Evolutionary conservation across 1,139 yeast genomes (phyloP).

Genomic region (Candida neerlandica): DNA sequence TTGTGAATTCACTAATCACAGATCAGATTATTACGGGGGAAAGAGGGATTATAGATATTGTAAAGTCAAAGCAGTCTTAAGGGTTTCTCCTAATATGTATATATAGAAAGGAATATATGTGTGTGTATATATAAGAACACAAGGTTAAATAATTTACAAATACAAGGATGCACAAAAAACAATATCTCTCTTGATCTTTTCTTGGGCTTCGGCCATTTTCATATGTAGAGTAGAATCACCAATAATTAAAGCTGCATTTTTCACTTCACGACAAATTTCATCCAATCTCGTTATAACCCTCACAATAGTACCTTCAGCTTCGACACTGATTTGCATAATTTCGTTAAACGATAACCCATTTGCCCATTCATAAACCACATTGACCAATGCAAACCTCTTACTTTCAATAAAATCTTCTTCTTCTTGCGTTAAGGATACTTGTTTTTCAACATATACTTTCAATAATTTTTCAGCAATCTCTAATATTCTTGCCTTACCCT

Average conservation of each 20-base stretch:
- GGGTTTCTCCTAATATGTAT: not conserved
- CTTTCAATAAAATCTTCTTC: conserved; percentile 84
- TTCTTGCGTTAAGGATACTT: conserved; percentile 77
- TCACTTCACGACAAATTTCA: conserved; percentile 93
- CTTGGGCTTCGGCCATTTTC: conserved; percentile 92
- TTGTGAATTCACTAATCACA: conserved; percentile 16
- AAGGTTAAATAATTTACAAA: conserved; percentile 48
- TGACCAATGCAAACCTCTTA: conserved; percentile 85
- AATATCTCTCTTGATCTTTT: conserved; percentile 90
- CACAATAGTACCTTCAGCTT: conserved; percentile 98
- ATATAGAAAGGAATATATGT: not conserved
- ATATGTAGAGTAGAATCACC: conserved; percentile 89
- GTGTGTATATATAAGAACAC: not conserved
- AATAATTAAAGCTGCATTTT: conserved; percentile 89
- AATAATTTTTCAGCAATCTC: conserved; percentile 70
- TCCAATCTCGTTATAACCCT: conserved; percentile 92
- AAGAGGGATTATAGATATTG: conserved; percentile 25
- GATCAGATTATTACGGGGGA: conserved; percentile 32
- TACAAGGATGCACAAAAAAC: conserved; percentile 96
- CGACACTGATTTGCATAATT: conserved; percentile 84
- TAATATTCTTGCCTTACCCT: conserved; percentile 70
- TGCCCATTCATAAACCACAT: conserved; percentile 98
- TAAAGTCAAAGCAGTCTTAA: conserved; percentile 5
- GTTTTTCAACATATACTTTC: conserved; percentile 64
- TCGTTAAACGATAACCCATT: conserved; percentile 90